These are phyloP conservation scores for Cupressus sempervirens DNA, from an alignment of 75 land plant species.

Conservation along the genomic window DNA sequence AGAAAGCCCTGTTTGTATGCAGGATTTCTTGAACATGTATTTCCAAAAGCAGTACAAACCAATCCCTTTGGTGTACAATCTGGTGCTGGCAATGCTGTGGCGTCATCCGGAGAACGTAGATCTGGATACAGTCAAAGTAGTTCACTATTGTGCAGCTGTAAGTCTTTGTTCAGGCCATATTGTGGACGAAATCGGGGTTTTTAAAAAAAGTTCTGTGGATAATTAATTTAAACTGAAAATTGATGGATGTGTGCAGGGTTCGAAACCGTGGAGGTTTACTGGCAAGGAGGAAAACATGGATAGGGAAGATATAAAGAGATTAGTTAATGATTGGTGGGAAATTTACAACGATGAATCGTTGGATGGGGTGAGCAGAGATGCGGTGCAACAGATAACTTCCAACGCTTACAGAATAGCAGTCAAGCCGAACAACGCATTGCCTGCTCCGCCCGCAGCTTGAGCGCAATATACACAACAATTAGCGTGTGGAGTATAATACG, in stretches of 20 bases:
- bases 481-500: too few species aligned
- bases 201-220: too few species aligned
- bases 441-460: slow-evolving; percentile 10
- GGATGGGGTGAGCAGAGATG: slow-evolving; percentile 11
- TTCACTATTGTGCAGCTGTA: slow-evolving; percentile 59
- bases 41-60: slow-evolving; percentile 47
- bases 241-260: slow-evolving; percentile 33
- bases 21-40: slow-evolving; percentile 65
- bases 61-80: slow-evolving; percentile 39
- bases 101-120: slow-evolving; percentile 56
- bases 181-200: background rate
- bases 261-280: slow-evolving; percentile 66
- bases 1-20: background rate
- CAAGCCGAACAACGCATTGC: background rate
- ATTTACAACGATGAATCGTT: slow-evolving; percentile 46
- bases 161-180: slow-evolving; percentile 1
- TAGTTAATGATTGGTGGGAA: slow-evolving; percentile 62
- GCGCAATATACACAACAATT: background rate
- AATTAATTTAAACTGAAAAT: too few species aligned
- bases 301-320: slow-evolving; percentile 53
- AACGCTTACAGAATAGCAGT: background rate
- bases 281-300: slow-evolving; percentile 68
- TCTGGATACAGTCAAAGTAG: slow-evolving; percentile 40
- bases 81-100: slow-evolving; percentile 57
- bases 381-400: background rate